Conservation (phyloP, 805 yeast genomes). For the Metschnikowia henanensis region DNA sequence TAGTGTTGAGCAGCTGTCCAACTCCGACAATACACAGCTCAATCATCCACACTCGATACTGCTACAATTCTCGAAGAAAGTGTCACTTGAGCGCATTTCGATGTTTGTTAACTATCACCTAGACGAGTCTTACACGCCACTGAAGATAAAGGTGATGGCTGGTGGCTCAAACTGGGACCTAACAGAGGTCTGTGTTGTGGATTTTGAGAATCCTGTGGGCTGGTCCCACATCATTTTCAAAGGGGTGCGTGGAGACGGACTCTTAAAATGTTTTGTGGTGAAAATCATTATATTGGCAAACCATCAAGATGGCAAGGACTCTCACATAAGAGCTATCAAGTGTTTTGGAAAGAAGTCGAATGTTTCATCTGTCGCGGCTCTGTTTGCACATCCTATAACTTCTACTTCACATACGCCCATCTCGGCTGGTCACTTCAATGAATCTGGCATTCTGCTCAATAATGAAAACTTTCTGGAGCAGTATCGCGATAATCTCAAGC, state of each 20-base stretch:
- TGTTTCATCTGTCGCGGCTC: conserved; percentile 9
- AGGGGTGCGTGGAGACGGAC: conserved; percentile 52
- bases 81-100: conserved; percentile 64
- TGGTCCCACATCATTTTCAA: conserved; percentile 71
- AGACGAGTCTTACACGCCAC: conserved; percentile 95
- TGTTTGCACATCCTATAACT: background rate
- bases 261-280: conserved; percentile 65
- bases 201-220: conserved; percentile 67
- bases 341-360: conserved; percentile 45
- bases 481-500: background rate
- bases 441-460: conserved; percentile 17
- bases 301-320: conserved; percentile 95
- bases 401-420: background rate
- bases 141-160: conserved; percentile 58
- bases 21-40: conserved; percentile 32
- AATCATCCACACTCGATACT: conserved; percentile 81
- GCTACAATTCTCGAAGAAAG: conserved; percentile 76
- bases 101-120: conserved; percentile 66
- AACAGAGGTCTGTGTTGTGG: conserved; percentile 59
- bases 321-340: conserved; percentile 77
- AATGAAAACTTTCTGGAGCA: conserved; percentile 3
- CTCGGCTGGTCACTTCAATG: conserved; percentile 2
- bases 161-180: conserved; percentile 80
- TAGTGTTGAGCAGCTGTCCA: conserved; percentile 21
- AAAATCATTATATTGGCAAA: conserved; percentile 67